Percentiles rank a stretch among this genome's conserved stretches.
Evolutionary conservation across 2,329 filamentous ascomycete genomes (phyloP).

Genomic region (Calonectria hawksworthii): DNA sequence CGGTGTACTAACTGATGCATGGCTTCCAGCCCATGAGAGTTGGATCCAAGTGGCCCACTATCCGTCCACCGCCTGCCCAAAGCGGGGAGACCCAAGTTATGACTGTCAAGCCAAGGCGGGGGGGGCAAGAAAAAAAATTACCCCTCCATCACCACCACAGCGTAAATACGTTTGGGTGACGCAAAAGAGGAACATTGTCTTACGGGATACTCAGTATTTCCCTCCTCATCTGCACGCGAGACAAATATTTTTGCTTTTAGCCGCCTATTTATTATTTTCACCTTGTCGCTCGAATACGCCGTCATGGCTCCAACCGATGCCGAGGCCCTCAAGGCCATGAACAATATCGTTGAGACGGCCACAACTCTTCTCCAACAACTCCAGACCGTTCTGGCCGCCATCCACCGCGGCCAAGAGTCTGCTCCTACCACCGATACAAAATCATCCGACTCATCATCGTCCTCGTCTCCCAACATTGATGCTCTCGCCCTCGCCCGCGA

Average conservation of each 20-base stretch:
- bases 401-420: slow-evolving; percentile 48
- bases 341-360: slow-evolving; percentile 54
- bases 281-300: not conserved
- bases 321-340: slow-evolving; percentile 54
- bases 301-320: slow-evolving; percentile 43
- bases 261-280: not conserved
- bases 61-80: slow-evolving; percentile 30
- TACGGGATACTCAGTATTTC: not conserved
- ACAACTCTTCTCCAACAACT: slow-evolving; percentile 57
- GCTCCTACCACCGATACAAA: not conserved
- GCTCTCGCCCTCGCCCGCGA: slow-evolving; percentile 79
- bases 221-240: not conserved
- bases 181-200: slow-evolving; percentile 20
- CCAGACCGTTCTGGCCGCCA: slow-evolving; percentile 56
- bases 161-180: slow-evolving; percentile 7
- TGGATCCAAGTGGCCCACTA: not conserved
- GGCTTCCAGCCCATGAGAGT: not conserved
- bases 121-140: slow-evolving; percentile 31
- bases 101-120: slow-evolving; percentile 12
- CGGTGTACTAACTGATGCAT: not conserved
- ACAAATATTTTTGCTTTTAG: not conserved
- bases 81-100: slow-evolving; percentile 27
- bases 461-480: slow-evolving; percentile 56
- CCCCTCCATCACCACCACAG: slow-evolving; percentile 48
- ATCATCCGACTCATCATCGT: slow-evolving; percentile 12